Evolutionary conservation across 495 filamentous ascomycete genomes (phyloP), one percentile per base, ranked within the genome.

Genomic region (Aeminium ludgeri): DNA sequence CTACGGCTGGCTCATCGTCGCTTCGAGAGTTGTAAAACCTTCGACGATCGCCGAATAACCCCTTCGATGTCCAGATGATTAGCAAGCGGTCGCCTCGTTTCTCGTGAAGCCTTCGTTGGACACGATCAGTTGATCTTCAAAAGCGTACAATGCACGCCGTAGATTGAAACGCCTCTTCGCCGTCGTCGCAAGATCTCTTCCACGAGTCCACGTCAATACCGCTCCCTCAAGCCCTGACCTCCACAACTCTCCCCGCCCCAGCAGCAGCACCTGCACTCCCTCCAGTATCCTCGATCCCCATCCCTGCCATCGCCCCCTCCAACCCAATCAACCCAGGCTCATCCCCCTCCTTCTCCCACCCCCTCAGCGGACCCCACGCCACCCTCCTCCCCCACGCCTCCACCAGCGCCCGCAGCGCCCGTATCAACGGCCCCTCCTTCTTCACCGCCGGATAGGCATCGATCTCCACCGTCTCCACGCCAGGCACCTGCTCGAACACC

Each of bases 401-500:
- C 0, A 69, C 66, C 18, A 77, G 71, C 1, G 71, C 55, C 17
- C 80, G 48, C 18, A 93, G 58, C 12, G 71, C 71, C n/a, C 55
- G 57, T 71, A 93, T 79, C 56, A 93, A 65, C 27, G 68, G 67
- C 8, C 78, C 77, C 13, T 65, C 63, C 52, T 76, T 76, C 57
- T 71, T 70, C 17, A 91, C 81, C 35, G 73, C 74, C 0, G 71
- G 63, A 58, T 70, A 84, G 8, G 66, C 82, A 56, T 91, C 82
- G 47, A 91, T 83, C 46, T 85, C 69, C 17, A 91, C 69, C 16
- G 66, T 62, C 16, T 67, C 51, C 17, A 91, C 44, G 32, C 55
- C 60, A 0, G 80, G 76, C 55, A 85, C 61, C 31, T 65, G 62
- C 10, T 60, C 60, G 11, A 87, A 50, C 6, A 87, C 66, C 27